phyloP scores from a whole-genome alignment of 106 monocot species.

The Cymbidium sinense region DNA sequence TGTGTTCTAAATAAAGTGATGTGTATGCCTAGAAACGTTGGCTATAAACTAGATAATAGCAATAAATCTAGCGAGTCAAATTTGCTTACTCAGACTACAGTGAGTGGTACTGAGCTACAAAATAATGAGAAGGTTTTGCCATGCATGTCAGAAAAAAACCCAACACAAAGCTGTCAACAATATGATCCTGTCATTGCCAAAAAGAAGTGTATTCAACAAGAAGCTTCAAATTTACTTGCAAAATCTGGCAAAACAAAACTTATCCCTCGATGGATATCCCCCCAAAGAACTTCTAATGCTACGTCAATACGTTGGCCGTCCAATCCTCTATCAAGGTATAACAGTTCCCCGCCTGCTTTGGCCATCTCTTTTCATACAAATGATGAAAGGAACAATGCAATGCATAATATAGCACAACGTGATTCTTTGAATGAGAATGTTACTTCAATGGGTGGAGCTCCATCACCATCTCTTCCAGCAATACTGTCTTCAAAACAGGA shows the following conservation, averaged over 20 bases:
- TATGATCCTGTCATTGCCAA: conserved; percentile 16
- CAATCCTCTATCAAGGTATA: conserved; percentile 81
- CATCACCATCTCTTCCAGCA: not conserved
- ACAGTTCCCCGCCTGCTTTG: conserved; percentile 74
- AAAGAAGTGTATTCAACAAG: conserved; percentile 20
- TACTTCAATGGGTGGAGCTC: not conserved
- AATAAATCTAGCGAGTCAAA: conserved; percentile 15
- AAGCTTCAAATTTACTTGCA: conserved; percentile 12
- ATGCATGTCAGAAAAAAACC: conserved; percentile 33
- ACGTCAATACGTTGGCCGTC: conserved; percentile 44
- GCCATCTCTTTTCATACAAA: conserved; percentile 33
- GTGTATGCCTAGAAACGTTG: conserved; percentile 9
- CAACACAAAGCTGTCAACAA: conserved; percentile 16
- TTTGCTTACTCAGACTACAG: conserved; percentile 19
- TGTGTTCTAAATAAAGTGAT: conserved; percentile 9
- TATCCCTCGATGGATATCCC: conserved; percentile 64
- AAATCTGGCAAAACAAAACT: conserved; percentile 37
- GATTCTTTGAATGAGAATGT: not conserved
- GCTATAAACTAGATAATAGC: conserved; percentile 10
- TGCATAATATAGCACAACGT: not conserved
- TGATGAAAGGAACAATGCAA: conserved; percentile 10
- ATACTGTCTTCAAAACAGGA: not conserved
- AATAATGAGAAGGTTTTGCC: conserved; percentile 28
- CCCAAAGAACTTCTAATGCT: conserved; percentile 58
- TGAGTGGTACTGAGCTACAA: conserved; percentile 14